Conservation (phyloP, 257 asterid species). For the Voacanga thouarsii region DNA sequence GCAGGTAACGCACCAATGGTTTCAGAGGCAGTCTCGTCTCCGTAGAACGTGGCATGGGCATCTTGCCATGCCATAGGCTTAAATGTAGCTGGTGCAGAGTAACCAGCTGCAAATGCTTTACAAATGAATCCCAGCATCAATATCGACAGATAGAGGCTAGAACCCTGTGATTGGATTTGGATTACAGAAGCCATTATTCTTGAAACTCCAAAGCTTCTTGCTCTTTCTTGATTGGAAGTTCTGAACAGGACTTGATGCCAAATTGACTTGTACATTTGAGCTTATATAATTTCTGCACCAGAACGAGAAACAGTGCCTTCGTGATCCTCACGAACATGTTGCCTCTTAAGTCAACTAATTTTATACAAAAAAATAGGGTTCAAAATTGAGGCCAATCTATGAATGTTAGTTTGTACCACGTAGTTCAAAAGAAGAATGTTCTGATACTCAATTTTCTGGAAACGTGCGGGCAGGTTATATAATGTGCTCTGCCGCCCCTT, state of each 20-base stretch:
- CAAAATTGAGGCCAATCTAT: not conserved
- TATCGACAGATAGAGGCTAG: conserved; percentile 25
- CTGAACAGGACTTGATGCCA: conserved; percentile 2
- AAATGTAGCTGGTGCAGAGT: conserved; percentile 24
- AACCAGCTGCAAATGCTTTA: conserved; percentile 30
- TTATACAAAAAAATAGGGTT: not conserved
- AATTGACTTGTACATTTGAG: conserved; percentile 25
- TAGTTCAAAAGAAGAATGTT: not conserved
- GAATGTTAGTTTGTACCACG: not conserved
- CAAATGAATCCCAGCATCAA: conserved; percentile 22
- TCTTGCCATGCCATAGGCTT: conserved; percentile 40
- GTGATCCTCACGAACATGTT: conserved; percentile 35
- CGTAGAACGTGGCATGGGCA: conserved; percentile 70
- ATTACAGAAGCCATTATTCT: conserved; percentile 39
- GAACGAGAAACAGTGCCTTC: conserved; percentile 20
- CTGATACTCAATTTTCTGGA: not conserved
- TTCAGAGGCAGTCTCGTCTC: conserved; percentile 56
- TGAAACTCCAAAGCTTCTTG: not conserved
- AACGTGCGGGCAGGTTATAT: conserved; percentile 22
- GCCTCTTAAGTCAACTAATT: conserved; percentile 20
- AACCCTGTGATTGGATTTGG: conserved; percentile 27
- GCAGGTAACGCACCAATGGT: not conserved
- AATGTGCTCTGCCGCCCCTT: not conserved
- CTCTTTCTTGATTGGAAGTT: not conserved
- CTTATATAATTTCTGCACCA: conserved; percentile 31